These are phyloP conservation scores for Strobilomyces dryophilus DNA, from an alignment of 768 basidiomycete genomes.

Conservation along the genomic window DNA sequence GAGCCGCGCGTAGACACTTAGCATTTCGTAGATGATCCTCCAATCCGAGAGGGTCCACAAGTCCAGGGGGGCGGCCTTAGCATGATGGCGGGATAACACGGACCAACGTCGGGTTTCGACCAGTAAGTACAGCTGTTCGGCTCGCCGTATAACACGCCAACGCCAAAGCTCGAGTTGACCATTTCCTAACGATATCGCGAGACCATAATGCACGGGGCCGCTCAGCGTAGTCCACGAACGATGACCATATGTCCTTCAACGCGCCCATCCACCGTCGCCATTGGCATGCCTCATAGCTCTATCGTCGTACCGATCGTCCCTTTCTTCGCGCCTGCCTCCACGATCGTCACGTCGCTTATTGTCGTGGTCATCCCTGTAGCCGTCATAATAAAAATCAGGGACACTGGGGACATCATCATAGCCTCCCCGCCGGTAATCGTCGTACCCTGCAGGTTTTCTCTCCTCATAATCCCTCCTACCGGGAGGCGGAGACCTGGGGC, in stretches of 20 bases:
- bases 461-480: constrained; percentile 79
- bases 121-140: constrained; percentile 38
- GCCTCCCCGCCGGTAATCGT: constrained; percentile 81
- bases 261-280: constrained; percentile 75
- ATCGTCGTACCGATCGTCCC: constrained; percentile 78
- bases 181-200: constrained; percentile 51
- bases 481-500: constrained; percentile 73
- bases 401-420: constrained; percentile 76
- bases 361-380: constrained; percentile 75
- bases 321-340: constrained; percentile 78
- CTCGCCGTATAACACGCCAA: constrained; percentile 35
- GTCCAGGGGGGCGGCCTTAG: constrained; percentile 28
- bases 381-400: constrained; percentile 85
- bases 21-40: constrained; percentile 5
- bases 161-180: constrained; percentile 36
- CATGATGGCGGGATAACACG: constrained; percentile 31
- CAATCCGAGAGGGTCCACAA: constrained; percentile 19
- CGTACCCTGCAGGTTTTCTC: constrained; percentile 88
- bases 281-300: constrained; percentile 68
- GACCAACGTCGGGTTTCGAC: constrained; percentile 34
- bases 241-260: constrained; percentile 48
- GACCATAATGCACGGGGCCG: constrained; percentile 32
- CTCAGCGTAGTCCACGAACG: constrained; percentile 33
- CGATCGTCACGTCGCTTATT: constrained; percentile 56
- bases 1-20: constrained; percentile 19